A percentile compares a stretch with the other conserved stretches of the same genome.
These are phyloP conservation scores for Eragrostis curvula DNA, from an alignment of 176 grass and related monocot species.

Conservation along the genomic window DNA sequence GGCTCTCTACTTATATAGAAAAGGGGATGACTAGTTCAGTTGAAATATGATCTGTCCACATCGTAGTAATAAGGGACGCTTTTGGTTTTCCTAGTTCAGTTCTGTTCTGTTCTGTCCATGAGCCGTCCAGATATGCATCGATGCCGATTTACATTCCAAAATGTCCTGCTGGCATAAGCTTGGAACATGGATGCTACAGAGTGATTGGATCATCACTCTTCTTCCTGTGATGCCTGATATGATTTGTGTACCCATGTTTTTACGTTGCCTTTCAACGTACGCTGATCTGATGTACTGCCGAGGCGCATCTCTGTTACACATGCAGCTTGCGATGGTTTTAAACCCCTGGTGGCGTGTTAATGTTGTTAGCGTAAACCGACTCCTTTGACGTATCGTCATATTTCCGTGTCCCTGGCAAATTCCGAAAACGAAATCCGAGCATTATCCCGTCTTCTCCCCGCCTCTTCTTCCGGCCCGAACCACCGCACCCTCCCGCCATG, in stretches of 20 bases:
- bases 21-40: no score
- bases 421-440: slow-evolving; percentile 42
- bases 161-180: not conserved
- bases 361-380: not conserved
- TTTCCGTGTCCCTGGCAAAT: not conserved
- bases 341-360: not conserved
- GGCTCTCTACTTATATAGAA: not conserved
- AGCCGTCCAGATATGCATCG: not conserved
- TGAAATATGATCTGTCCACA: no score
- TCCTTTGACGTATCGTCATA: not conserved
- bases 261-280: not conserved
- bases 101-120: not conserved
- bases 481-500: slow-evolving; percentile 50
- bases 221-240: not conserved
- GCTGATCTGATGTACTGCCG: not conserved
- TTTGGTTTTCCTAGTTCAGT: not conserved
- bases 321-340: not conserved
- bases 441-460: slow-evolving; percentile 53
- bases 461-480: slow-evolving; percentile 28
- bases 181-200: not conserved
- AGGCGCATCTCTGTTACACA: not conserved
- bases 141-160: not conserved
- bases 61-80: not conserved
- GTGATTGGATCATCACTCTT: not conserved
- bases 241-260: no score